Evolutionary conservation across 78 protist genomes (phyloP).

Genomic region (Dictyostelium purpureum): DNA sequence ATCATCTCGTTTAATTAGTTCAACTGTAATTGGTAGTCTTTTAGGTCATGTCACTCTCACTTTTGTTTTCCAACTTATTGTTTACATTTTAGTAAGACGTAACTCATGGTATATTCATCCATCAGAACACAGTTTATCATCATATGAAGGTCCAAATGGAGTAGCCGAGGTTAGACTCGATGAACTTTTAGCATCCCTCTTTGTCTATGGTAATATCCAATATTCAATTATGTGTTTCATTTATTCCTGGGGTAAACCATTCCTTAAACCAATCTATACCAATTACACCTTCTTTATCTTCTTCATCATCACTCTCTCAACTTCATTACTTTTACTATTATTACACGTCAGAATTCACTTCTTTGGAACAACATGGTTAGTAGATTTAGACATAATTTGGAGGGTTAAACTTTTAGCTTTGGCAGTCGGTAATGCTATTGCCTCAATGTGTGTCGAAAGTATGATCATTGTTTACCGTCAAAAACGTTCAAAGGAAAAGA

Average conservation of each 20-base stretch:
- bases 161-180: not conserved
- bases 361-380: not conserved
- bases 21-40: conserved; percentile 66
- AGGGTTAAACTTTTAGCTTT: not conserved
- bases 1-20: conserved; percentile 60
- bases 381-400: conserved; percentile 6
- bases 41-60: conserved; percentile 39
- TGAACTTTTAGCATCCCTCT: not conserved
- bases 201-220: conserved; percentile 68
- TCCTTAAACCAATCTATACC: conserved; percentile 59
- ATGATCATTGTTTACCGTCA: conserved; percentile 15
- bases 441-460: conserved; percentile 25
- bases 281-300: conserved; percentile 24
- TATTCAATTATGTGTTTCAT: conserved; percentile 44
- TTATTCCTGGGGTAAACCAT: conserved; percentile 54
- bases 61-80: conserved; percentile 10
- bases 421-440: not conserved
- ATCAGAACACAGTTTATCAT: not conserved
- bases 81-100: conserved; percentile 12
- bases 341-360: not conserved
- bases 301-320: not conserved
- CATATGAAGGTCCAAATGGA: not conserved
- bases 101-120: conserved; percentile 43
- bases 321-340: conserved; percentile 10
- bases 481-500: not conserved